phyloP scores from a whole-genome alignment of 768 basidiomycete genomes.

The Boletus edulis region DNA sequence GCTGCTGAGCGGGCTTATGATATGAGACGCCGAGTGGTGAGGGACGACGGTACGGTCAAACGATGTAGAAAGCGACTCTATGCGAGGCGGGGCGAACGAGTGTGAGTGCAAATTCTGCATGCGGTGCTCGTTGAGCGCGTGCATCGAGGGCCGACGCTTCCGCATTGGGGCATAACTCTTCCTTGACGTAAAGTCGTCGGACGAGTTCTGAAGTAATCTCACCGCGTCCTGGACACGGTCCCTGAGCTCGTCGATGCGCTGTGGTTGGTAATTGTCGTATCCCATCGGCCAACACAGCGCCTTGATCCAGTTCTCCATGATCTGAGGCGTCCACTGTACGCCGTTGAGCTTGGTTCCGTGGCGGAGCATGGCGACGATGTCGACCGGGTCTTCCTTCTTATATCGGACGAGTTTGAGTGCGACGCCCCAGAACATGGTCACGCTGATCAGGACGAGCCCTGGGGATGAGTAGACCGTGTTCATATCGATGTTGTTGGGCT shows the following conservation, averaged over 20 bases:
- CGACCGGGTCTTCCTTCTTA: conserved; percentile 56
- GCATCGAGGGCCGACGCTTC: conserved; percentile 11
- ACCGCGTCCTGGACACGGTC: conserved; percentile 57
- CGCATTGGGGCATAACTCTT: conserved; percentile 1
- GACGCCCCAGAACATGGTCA: conserved; percentile 70
- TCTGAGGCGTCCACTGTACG: conserved; percentile 51
- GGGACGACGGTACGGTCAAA: conserved; percentile 1
- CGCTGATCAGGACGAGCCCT: conserved; percentile 57
- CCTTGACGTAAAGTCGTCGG: conserved; percentile 12
- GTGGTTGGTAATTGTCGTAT: conserved; percentile 47
- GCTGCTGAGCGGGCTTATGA: conserved; percentile 10
- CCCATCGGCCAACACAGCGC: conserved; percentile 64
- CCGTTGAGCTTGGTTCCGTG: conserved; percentile 53
- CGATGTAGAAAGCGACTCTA: not conserved
- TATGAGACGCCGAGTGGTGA: not conserved
- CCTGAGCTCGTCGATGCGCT: conserved; percentile 44
- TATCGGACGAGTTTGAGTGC: conserved; percentile 73
- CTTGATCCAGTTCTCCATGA: conserved; percentile 57
- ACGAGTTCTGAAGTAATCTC: conserved; percentile 15
- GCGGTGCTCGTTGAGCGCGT: conserved; percentile 1
- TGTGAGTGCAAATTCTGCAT: not conserved
- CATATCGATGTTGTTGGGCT: conserved; percentile 46
- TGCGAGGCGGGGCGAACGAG: not conserved
- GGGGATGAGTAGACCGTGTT: conserved; percentile 58
- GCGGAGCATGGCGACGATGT: conserved; percentile 67